phyloP scores from a whole-genome alignment of 371 early-diverging fungal genomes.

The Coemansia sp. region DNA sequence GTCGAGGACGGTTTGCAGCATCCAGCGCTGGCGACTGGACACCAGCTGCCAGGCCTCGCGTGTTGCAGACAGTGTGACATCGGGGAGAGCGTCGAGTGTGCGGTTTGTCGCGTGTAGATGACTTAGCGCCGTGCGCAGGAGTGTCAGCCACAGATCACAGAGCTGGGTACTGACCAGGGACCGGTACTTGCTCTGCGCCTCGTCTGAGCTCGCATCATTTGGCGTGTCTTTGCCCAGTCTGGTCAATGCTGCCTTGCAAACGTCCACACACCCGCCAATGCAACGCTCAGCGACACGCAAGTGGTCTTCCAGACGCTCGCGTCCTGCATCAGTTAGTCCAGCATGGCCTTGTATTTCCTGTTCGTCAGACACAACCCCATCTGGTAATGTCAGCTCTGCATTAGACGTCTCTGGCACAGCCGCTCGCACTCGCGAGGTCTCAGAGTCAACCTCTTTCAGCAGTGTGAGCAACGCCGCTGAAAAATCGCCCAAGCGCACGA shows the following conservation, averaged over 20 bases:
- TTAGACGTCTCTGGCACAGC: conserved; percentile 8
- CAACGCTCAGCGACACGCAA: conserved; percentile 19
- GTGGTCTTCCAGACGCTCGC: conserved; percentile 41
- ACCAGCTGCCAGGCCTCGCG: conserved; percentile 41
- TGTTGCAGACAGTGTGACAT: conserved; percentile 1
- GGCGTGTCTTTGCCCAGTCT: conserved; percentile 26
- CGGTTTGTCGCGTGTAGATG: conserved; percentile 39
- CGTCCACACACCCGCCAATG: conserved; percentile 29
- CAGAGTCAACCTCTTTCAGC: conserved; percentile 25
- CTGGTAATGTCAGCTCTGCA: background rate
- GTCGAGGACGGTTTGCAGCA: conserved; percentile 43
- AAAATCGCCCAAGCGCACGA: conserved; percentile 44
- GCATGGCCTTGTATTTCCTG: background rate
- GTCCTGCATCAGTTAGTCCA: conserved; percentile 26
- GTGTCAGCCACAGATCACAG: conserved; percentile 44
- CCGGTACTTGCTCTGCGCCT: conserved; percentile 25
- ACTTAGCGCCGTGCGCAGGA: conserved; percentile 29
- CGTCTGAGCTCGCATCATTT: background rate
- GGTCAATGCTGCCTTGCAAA: conserved; percentile 33
- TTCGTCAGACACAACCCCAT: background rate
- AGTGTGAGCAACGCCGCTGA: conserved; percentile 38
- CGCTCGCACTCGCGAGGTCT: conserved; percentile 15
- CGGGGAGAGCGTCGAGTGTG: conserved; percentile 19
- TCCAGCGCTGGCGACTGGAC: conserved; percentile 46
- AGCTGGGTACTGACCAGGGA: conserved; percentile 33